phyloP scores from a whole-genome alignment of 2,329 filamentous ascomycete genomes.

The Diplodia scrobiculata region DNA sequence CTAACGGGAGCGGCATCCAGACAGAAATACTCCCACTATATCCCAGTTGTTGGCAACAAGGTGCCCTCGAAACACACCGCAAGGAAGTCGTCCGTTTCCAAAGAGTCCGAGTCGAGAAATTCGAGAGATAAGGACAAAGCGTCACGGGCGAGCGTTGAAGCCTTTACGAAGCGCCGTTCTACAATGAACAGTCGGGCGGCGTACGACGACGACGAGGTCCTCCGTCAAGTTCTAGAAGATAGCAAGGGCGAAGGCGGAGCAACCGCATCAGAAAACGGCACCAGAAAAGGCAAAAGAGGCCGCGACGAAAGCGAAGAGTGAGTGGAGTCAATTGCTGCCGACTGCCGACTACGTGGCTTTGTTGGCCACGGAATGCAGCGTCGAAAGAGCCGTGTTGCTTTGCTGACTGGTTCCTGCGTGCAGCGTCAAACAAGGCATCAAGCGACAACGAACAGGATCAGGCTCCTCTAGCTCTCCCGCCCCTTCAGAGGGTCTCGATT shows the following conservation, averaged over 20 bases:
- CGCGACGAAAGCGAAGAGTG: slow-evolving; percentile 95
- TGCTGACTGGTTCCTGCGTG: slow-evolving; percentile 29
- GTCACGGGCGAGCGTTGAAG: slow-evolving; percentile 57
- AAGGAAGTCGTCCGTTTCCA: slow-evolving; percentile 65
- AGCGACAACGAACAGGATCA: slow-evolving; percentile 76
- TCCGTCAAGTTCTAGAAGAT: slow-evolving; percentile 88
- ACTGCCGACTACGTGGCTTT: not conserved
- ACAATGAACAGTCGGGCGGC: slow-evolving; percentile 98
- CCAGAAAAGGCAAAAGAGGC: slow-evolving; percentile 74
- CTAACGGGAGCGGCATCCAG: slow-evolving; percentile 45
- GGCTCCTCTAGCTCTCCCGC: slow-evolving; percentile 36
- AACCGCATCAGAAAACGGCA: slow-evolving; percentile 57
- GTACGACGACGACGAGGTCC: slow-evolving; percentile 90
- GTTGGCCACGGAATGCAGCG: not conserved
- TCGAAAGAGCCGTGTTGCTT: not conserved
- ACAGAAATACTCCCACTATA: slow-evolving; percentile 64
- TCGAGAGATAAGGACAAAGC: slow-evolving; percentile 58
- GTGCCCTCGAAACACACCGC: slow-evolving; percentile 54
- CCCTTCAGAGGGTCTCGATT: slow-evolving; percentile 58
- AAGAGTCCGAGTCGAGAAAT: slow-evolving; percentile 61
- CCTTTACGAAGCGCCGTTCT: slow-evolving; percentile 78
- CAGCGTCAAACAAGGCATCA: slow-evolving; percentile 71
- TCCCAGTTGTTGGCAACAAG: slow-evolving; percentile 60
- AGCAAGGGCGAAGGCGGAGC: slow-evolving; percentile 78
- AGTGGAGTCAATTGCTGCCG: slow-evolving; percentile 45